A percentile compares a stretch with the other conserved stretches of the same genome.
Conservation (phyloP, 495 filamentous ascomycete genomes). For the Penicillium cataractarum region DNA sequence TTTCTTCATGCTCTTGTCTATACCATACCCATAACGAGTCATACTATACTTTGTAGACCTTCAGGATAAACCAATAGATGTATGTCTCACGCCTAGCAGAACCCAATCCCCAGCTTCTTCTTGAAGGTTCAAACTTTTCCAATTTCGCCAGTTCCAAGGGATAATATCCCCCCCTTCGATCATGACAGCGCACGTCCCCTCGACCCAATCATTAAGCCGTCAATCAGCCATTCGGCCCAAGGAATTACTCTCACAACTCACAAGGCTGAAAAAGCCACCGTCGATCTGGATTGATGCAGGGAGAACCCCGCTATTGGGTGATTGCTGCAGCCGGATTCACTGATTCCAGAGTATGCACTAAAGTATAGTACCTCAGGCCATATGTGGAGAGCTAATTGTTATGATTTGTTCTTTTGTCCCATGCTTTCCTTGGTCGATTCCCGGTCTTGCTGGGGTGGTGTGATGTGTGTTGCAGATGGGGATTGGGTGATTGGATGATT, state of each 20-base stretch:
- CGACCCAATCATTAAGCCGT: background rate
- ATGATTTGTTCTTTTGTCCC: conserved; percentile 4
- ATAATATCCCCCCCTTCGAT: background rate
- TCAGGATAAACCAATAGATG: background rate
- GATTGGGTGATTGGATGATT: conserved; percentile 3
- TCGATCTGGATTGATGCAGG: conserved; percentile 28
- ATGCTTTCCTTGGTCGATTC: background rate
- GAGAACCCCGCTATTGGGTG: conserved; percentile 22
- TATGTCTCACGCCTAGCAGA: background rate
- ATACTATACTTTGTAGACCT: background rate
- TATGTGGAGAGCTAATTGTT: background rate
- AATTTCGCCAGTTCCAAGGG: background rate
- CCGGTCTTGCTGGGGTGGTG: conserved; percentile 11
- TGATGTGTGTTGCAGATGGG: conserved; percentile 15
- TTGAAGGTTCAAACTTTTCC: background rate
- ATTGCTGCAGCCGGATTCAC: conserved; percentile 6
- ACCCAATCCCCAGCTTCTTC: background rate
- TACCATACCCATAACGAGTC: background rate
- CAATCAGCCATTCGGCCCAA: background rate
- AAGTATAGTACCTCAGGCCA: too few relatives aligned
- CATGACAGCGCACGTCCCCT: background rate
- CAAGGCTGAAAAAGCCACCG: conserved; percentile 24
- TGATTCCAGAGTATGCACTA: background rate
- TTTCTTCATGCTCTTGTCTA: background rate
- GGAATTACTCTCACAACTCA: background rate